A percentile compares a stretch with the other conserved stretches of the same genome.
Evolutionary conservation across 1,139 yeast species (phyloP).

Genomic region (Hemisphaericaspora subhashii): DNA sequence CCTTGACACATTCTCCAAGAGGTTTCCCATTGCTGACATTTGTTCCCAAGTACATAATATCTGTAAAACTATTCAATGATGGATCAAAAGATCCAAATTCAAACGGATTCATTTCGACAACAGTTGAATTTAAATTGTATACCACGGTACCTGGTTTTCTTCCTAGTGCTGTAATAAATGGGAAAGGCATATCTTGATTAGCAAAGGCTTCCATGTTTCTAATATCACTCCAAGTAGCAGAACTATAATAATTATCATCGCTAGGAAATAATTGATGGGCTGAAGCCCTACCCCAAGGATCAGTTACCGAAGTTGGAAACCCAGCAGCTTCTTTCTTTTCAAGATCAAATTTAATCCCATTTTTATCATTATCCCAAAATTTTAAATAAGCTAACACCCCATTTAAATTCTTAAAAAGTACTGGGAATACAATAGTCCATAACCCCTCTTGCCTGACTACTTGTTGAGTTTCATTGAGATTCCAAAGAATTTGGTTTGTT

Average conservation of each 20-base stretch:
- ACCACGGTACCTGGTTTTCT: conserved; percentile 35
- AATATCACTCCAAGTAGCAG: conserved; percentile 34
- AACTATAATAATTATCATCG: conserved; percentile 24
- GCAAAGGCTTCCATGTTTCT: conserved; percentile 27
- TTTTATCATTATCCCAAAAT: conserved; percentile 24
- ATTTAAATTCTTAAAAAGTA: conserved; percentile 22
- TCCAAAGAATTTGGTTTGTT: conserved; percentile 39
- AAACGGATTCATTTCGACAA: conserved; percentile 42
- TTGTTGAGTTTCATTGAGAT: conserved; percentile 30
- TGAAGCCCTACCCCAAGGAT: conserved; percentile 41
- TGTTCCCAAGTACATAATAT: conserved; percentile 38
- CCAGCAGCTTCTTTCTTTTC: conserved; percentile 34
- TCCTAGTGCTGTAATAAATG: conserved; percentile 36
- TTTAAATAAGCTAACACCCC: conserved; percentile 31
- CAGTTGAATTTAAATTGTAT: conserved; percentile 37
- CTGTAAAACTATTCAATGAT: conserved; percentile 37
- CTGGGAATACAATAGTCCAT: conserved; percentile 24
- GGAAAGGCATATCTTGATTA: conserved; percentile 43
- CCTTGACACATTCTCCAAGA: conserved; percentile 28
- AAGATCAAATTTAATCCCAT: conserved; percentile 31
- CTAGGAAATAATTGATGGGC: conserved; percentile 38
- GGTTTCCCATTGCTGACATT: conserved; percentile 32
- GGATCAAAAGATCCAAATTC: conserved; percentile 47
- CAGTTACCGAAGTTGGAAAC: conserved; percentile 30
- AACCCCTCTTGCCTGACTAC: conserved; percentile 27